A percentile compares a stretch with the other conserved stretches of the same genome.
phyloP scores from a whole-genome alignment of 768 basidiomycete genomes.

The Candolleomyces aberdarensis region DNA sequence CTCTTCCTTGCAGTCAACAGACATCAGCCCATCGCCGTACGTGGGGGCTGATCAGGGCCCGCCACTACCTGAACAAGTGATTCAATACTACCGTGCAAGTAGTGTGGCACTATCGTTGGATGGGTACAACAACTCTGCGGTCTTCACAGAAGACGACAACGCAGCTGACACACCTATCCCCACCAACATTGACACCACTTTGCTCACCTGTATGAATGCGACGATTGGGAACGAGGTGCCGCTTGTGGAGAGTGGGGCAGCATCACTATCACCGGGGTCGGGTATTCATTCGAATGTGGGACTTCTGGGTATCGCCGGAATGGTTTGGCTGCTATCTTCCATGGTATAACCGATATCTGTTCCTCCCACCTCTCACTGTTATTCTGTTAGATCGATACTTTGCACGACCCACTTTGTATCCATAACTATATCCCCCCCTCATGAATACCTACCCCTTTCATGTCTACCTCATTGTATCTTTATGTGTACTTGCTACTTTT shows the following conservation, averaged over 20 bases:
- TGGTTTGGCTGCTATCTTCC: conserved; percentile 20
- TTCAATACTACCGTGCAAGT: conserved; percentile 72
- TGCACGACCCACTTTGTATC: no score
- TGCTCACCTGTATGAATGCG: conserved; percentile 57
- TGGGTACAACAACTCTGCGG: conserved; percentile 64
- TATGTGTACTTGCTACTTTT: no score
- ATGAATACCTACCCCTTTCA: no score
- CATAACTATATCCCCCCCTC: no score
- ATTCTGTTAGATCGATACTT: no score
- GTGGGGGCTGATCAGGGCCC: conserved; percentile 21
- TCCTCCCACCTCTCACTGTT: no score
- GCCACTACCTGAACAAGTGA: conserved; percentile 48
- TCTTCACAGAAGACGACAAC: conserved; percentile 32
- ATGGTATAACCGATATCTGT: conserved; percentile 4
- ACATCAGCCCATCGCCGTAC: conserved; percentile 35
- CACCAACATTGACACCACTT: conserved; percentile 40
- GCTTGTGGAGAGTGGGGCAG: conserved; percentile 35
- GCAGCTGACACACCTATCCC: conserved; percentile 52
- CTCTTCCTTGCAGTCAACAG: background rate
- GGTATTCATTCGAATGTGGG: conserved; percentile 15
- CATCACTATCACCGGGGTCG: background rate
- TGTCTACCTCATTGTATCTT: no score
- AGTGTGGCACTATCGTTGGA: conserved; percentile 60
- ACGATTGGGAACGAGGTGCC: conserved; percentile 61
- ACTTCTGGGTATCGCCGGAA: conserved; percentile 18